Base-by-base conservation (phyloP, 768 basidiomycete species). In the Cyclocybe cylindracea region DNA sequence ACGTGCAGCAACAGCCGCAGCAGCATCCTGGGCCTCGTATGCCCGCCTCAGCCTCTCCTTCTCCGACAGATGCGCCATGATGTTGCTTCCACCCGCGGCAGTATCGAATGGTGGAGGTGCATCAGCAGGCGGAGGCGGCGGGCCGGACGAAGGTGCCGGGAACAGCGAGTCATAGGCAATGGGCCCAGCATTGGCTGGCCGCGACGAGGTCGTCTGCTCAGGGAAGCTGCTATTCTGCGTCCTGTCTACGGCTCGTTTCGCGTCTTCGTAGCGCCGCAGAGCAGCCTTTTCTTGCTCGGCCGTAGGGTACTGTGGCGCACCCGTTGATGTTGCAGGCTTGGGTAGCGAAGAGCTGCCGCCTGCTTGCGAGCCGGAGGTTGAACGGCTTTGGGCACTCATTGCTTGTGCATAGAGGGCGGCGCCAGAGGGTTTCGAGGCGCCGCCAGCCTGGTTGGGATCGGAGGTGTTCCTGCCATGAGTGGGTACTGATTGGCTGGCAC, bases 201-300 rank as follows among this genome's bases (percentile, higher is more conserved):
- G 39, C 10, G 43, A 11, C 4, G 50, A 44, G 19, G 13, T 53
- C 56, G 14, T 53, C 54, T 13, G 24, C 35, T 24, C 38, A 13
- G 11, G 32, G 38, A n/a, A 10, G 38, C 54, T 24, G 24, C 24
- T 18, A 58, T 42, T 31, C 51, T 88, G 86, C 3, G 75, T 80
- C 14, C 82, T 77, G 39, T 82, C 82, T 11, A 90, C 89, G 5
- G 89, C 89, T 42, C 73, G 72, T 63, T 83, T 88, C 0, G 89
- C 89, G 45, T 88, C 82, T 31, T 86, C 76, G 62, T 89, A 92
- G 52, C 83, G 73, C 56, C 65, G 75, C 49, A 91, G 62, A 18
- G 85, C 85, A 2, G 80, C 86, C 62, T 91, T 91, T 68, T 92
- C 90, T 61, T 88, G 79, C 54, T 84, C 85, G 0, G 89, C 89